Evolutionary conservation across 805 yeast species (phyloP).

Genomic region (Nakazawaea laoshanensis): DNA sequence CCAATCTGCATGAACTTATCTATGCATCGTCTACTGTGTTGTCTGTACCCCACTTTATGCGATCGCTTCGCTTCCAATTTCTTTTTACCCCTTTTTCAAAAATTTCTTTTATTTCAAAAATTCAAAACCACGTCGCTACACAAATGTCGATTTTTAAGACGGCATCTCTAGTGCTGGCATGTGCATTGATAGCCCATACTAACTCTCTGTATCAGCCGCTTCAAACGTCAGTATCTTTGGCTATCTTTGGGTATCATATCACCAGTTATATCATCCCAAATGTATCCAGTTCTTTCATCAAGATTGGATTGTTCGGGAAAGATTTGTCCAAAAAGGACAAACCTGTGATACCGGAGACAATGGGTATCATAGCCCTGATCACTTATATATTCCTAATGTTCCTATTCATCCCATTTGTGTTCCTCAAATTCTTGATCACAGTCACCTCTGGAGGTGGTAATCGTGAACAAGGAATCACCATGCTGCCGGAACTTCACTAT

Average conservation of each 20-base stretch:
- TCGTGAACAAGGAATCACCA: slow-evolving; percentile 28
- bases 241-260: slow-evolving; percentile 54
- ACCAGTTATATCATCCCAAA: slow-evolving; percentile 61
- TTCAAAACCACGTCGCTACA: too few species aligned
- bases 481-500: slow-evolving; percentile 4
- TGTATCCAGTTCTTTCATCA: slow-evolving; percentile 56
- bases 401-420: slow-evolving; percentile 80
- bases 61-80: too few species aligned
- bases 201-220: slow-evolving; percentile 32
- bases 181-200: slow-evolving; percentile 13
- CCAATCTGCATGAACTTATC: background rate
- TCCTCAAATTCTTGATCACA: slow-evolving; percentile 64
- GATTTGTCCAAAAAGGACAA: slow-evolving; percentile 73
- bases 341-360: slow-evolving; percentile 79
- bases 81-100: too few species aligned
- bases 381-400: slow-evolving; percentile 77
- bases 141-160: too few species aligned
- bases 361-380: slow-evolving; percentile 85
- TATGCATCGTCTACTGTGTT: too few species aligned
- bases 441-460: slow-evolving; percentile 52
- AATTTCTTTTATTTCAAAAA: too few species aligned
- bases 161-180: too few species aligned
- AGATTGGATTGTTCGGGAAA: slow-evolving; percentile 76
- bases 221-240: slow-evolving; percentile 56
- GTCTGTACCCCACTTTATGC: too few species aligned